A percentile compares a stretch with the other conserved stretches of the same genome.
phyloP scores from a whole-genome alignment of 1,139 yeast genomes.

The Geotrichum citri-aurantii region DNA sequence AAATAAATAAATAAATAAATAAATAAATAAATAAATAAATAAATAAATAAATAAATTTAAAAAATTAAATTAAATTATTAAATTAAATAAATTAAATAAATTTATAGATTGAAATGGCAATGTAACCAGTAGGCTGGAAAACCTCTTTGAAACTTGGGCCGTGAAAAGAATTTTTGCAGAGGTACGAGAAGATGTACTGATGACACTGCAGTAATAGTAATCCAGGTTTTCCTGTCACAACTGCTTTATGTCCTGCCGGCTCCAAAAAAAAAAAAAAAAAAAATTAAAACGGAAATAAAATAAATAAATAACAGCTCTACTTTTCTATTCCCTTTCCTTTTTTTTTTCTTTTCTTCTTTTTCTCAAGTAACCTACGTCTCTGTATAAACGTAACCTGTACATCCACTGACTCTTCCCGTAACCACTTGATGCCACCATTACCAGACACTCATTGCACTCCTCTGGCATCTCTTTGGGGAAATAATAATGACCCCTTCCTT shows the following conservation, averaged over 20 bases:
- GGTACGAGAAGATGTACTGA: not conserved
- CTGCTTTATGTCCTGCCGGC: not conserved
- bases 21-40: no score
- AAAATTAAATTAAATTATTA: no score
- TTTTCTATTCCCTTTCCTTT: not conserved
- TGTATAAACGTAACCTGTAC: not conserved
- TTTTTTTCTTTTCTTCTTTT: constrained; percentile 1
- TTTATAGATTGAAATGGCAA: not conserved
- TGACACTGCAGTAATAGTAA: not conserved
- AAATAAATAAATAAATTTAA: no score
- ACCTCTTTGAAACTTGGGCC: not conserved
- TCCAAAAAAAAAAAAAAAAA: not conserved
- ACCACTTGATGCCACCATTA: constrained; percentile 1
- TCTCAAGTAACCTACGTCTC: not conserved
- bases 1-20: no score
- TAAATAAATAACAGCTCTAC: not conserved
- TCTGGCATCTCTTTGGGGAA: constrained; percentile 30
- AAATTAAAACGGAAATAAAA: not conserved
- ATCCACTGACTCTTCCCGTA: not conserved
- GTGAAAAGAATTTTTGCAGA: no score
- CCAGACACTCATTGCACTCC: constrained; percentile 25
- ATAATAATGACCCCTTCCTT: not conserved
- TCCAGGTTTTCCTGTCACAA: not conserved
- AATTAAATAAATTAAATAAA: no score
- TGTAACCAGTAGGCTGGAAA: not conserved